phyloP scores from a whole-genome alignment of 257 asterid species.

The Parsonsia alboflavescens region DNA sequence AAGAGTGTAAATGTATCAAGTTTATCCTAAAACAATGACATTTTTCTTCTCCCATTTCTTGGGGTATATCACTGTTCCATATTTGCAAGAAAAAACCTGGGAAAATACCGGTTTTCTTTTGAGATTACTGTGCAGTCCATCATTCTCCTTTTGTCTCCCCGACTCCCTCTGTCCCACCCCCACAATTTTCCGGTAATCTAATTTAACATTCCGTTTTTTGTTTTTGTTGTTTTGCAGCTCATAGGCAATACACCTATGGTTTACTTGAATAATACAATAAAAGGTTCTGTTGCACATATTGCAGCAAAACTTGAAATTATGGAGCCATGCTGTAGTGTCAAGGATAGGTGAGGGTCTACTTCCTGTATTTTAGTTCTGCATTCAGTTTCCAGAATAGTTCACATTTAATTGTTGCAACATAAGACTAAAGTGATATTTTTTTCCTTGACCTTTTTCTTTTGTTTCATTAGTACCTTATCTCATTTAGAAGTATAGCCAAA shows the following conservation, averaged over 20 bases:
- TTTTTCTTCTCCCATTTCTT: background rate
- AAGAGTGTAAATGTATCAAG: background rate
- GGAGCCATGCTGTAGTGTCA: constrained; percentile 99
- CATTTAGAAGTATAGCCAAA: too few relatives aligned
- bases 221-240: constrained; percentile 47
- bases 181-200: background rate
- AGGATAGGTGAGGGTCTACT: constrained; percentile 60
- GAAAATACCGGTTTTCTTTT: background rate
- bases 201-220: constrained; percentile 9
- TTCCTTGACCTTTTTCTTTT: background rate
- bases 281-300: constrained; percentile 84
- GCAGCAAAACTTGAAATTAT: constrained; percentile 95
- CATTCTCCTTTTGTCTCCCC: background rate
- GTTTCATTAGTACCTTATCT: background rate
- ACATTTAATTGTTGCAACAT: background rate
- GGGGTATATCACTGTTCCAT: background rate
- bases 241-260: constrained; percentile 99
- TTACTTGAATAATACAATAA: constrained; percentile 67
- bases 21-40: background rate
- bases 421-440: background rate
- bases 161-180: too few relatives aligned
- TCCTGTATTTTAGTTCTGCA: background rate
- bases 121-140: background rate
- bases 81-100: background rate
- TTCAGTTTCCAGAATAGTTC: background rate